Conservation (phyloP, 306 rosid genomes). For the Gastrolobium bilobum region DNA sequence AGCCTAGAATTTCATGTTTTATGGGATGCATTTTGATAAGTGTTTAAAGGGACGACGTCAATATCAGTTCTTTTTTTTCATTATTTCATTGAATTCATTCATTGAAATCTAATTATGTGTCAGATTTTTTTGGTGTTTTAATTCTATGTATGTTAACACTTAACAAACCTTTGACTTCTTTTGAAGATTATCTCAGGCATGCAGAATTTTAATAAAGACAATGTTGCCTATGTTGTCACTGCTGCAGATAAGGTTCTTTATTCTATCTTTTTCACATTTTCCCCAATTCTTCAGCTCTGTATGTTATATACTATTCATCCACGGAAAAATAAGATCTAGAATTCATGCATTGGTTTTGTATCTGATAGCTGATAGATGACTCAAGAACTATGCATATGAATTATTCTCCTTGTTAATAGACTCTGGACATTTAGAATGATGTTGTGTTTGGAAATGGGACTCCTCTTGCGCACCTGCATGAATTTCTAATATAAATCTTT, state of each 20-base stretch:
- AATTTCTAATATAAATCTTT: neutral
- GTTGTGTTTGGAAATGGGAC: constrained; percentile 16
- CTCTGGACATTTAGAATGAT: neutral
- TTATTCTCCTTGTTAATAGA: neutral
- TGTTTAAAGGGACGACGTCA: neutral
- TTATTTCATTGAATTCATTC: neutral
- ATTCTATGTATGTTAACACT: constrained; percentile 33
- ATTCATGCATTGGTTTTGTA: constrained; percentile 33
- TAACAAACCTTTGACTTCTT: constrained; percentile 35
- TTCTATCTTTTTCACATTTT: constrained; percentile 19
- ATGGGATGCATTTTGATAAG: neutral
- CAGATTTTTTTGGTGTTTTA: constrained; percentile 2
- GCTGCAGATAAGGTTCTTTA: constrained; percentile 91
- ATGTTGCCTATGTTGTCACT: constrained; percentile 82
- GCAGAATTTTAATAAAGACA: constrained; percentile 81
- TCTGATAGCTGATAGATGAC: constrained; percentile 6
- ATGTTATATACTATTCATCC: neutral
- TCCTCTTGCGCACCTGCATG: neutral
- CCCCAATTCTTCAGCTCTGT: neutral
- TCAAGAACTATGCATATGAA: neutral
- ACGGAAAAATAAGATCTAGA: constrained; percentile 6
- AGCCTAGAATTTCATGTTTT: too few relatives aligned
- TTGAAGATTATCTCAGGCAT: constrained; percentile 88
- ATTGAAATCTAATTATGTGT: constrained; percentile 7
- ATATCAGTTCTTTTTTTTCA: neutral